Conservation (phyloP, 1,284 basidiomycete genomes). For the Cryptococcus amylolentus region DNA sequence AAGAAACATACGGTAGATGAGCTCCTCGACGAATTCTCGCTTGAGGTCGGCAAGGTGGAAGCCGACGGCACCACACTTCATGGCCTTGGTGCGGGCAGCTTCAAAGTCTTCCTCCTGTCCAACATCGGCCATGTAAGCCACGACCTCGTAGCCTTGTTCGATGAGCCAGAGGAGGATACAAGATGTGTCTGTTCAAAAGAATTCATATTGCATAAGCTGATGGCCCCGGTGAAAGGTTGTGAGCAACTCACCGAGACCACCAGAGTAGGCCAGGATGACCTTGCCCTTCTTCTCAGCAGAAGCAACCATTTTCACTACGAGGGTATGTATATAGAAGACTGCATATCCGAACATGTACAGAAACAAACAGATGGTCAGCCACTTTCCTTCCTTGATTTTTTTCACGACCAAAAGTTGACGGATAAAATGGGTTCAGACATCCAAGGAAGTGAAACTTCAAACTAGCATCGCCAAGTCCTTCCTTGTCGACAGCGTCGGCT, state of each 20-base stretch:
- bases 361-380: conserved; percentile 1
- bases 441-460: conserved; percentile 53
- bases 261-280: conserved; percentile 77
- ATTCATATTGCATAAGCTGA: neutral
- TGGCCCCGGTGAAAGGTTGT: conserved; percentile 4
- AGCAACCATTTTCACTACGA: conserved; percentile 19
- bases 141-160: conserved; percentile 95
- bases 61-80: conserved; percentile 88
- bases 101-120: conserved; percentile 99
- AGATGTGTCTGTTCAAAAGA: conserved; percentile 68
- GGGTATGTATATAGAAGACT: conserved; percentile 8
- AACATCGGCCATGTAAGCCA: conserved; percentile 98
- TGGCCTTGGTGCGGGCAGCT: conserved; percentile 86
- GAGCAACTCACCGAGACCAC: conserved; percentile 77
- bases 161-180: conserved; percentile 97
- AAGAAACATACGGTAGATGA: conserved; percentile 70
- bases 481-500: conserved; percentile 19
- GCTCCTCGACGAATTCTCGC: conserved; percentile 90
- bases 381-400: too few species aligned
- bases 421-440: conserved; percentile 45
- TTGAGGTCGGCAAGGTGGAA: conserved; percentile 95
- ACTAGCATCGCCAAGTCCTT: conserved; percentile 40
- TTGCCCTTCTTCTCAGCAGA: conserved; percentile 48
- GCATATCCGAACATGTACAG: conserved; percentile 13
- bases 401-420: neutral